Evolutionary conservation across 2,329 filamentous ascomycete genomes (phyloP), one percentile per base, ranked within the genome.

Genomic region (Aspergillus persii): DNA sequence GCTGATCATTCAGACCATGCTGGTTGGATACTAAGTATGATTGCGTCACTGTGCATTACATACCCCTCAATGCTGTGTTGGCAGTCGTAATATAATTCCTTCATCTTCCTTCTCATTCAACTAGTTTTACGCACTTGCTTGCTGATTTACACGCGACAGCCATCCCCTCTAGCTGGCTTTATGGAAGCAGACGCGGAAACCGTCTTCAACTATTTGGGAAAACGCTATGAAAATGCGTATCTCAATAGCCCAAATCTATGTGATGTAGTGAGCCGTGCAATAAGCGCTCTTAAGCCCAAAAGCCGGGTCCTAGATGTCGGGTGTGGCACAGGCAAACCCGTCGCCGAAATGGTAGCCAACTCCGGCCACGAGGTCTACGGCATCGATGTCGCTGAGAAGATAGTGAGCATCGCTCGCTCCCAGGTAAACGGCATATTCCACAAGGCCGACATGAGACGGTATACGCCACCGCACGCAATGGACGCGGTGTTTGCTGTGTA

Each of bases 271-370:
- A 57, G 56, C 18, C 18, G 60, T 30, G 29, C 47, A 6, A 36
- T 23, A 27, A 50, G 65, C 7, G 26, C 48, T 4, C 44, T 61
- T 2, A 23, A 51, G 6, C 18, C 18, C 18, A 23, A 23, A 23
- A 58, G 55, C 36, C 29, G n/a, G 7, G 52, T 67, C 7, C 58
- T 67, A 8, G 64, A 67, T 36, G 62, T 67, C 5, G 65, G 65
- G 3, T 65, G 65, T 47, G 65, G 65, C 9, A 67, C 65, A 1
- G 65, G 65, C 1, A 61, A 63, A 36, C 65, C 65, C 4, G 59
- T 61, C 4, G 57, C 62, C 2, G 29, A 62, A 2, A 58, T 56
- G 33, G 46, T 67, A 2, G 59, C 61, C 8, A 23, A 23, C 1
- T 59, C 62, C 8, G 64, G 62, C 11, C 63, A 65, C 47, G 30